Evolutionary conservation across 257 asterid species (phyloP), one percentile per base, ranked within the genome.

Genomic region (Ligustrum vulgare): DNA sequence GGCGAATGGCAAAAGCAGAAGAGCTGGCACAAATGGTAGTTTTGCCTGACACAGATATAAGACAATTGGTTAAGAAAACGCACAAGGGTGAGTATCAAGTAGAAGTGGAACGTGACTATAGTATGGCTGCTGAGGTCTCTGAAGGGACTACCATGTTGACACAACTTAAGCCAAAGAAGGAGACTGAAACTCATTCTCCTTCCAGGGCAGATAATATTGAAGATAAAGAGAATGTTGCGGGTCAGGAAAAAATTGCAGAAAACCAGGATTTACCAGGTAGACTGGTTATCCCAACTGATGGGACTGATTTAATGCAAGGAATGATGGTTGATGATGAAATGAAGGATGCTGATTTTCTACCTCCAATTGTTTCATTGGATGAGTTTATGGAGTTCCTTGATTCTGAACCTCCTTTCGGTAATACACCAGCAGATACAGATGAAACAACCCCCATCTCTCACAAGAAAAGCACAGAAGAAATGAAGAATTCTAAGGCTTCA

Each of bases 21-120:
- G 97, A 91, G 80, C 65, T 91, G 72, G 99, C 94, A 62, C 96
- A 91, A 76, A 89, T 91, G 97, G 89, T 88, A 32, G 98, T 95
- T 83, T 87, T 95, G 63, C 97, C 96, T 20, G 99, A 94, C 86
- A 91, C 89, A 18, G 96, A 88, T 76, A 82, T 86, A 75, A 87
- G 97, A 70, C 88, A 98, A 23, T 72, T 93, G 83, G 98, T 95
- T 67, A 90, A 86, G 91, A 95, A 95, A 88, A 93, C 99, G 23
- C 99, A 95, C 84, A 95, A 95, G 86, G 99, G 99, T 22, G 99
- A 95, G 83, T 93, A 77, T 82, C 95, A 91, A 82, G 96, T 94
- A 47, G 98, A 91, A 81, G 82, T 91, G 72, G 96, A 95, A 70
- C 91, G 63, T 28, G 96, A 90, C 37, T 90, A 89, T 81, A 84